Conservation (phyloP, 1,284 basidiomycete species). For the Ustilago xerochloae region DNA sequence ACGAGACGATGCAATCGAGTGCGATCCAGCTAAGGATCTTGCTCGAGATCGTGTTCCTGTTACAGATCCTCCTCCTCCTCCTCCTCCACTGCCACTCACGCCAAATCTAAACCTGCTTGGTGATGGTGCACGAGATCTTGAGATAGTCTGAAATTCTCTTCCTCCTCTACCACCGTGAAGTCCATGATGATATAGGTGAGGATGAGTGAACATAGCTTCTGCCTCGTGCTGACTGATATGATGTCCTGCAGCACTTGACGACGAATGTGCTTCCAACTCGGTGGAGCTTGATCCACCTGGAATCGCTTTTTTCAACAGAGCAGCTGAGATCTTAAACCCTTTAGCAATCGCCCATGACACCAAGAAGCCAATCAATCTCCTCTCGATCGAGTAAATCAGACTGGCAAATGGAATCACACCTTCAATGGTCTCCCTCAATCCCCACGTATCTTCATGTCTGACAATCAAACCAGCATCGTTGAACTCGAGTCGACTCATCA, state of each 20-base stretch:
- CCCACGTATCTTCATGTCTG: conserved; percentile 67
- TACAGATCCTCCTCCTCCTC: conserved; percentile 26
- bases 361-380: conserved; percentile 59
- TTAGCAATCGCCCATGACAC: conserved; percentile 60
- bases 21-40: conserved; percentile 46
- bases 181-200: conserved; percentile 16
- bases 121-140: conserved; percentile 55
- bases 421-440: conserved; percentile 65
- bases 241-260: not conserved
- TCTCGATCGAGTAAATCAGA: conserved; percentile 59
- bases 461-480: conserved; percentile 67
- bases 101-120: conserved; percentile 55
- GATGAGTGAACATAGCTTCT: conserved; percentile 40
- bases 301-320: conserved; percentile 40
- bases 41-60: conserved; percentile 60
- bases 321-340: conserved; percentile 55
- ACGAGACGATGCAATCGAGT: conserved; percentile 35
- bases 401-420: conserved; percentile 64
- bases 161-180: conserved; percentile 6
- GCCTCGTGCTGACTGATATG: conserved; percentile 42
- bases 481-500: conserved; percentile 67
- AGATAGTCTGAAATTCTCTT: conserved; percentile 55
- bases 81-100: too few species aligned
- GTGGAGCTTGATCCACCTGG: conserved; percentile 21
- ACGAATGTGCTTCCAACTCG: conserved; percentile 15